Percentiles rank a stretch among this genome's conserved stretches.
Evolutionary conservation across 192 early-diverging fungal genomes (phyloP).

Genomic region (Diversispora epigaea): DNA sequence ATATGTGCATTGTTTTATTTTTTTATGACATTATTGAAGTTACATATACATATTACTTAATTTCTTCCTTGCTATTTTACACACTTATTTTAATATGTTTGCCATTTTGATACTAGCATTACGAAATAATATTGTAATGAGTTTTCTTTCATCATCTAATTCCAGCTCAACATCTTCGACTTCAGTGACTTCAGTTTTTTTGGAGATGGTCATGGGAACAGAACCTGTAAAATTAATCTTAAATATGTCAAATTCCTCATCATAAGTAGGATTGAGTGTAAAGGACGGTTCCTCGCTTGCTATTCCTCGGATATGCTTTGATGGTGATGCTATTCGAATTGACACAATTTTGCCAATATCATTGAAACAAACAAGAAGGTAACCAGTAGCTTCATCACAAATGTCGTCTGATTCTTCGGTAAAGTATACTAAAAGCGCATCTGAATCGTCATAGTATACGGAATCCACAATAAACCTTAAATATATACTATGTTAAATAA

Average conservation of each 20-base stretch:
- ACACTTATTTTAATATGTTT: background rate
- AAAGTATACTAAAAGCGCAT: background rate
- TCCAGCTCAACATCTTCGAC: background rate
- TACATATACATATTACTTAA: too few relatives aligned
- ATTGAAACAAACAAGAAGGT: background rate
- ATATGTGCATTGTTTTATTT: too few relatives aligned
- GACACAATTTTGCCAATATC: background rate
- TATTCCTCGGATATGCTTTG: background rate
- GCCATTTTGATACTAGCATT: background rate
- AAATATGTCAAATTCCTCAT: background rate
- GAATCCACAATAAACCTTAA: background rate
- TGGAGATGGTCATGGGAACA: background rate
- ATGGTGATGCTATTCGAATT: background rate
- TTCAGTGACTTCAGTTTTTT: slow-evolving; percentile 6
- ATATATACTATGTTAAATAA: background rate
- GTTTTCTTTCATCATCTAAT: background rate
- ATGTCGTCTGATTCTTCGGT: background rate
- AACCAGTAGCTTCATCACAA: background rate
- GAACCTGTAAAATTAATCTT: background rate
- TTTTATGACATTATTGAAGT: too few relatives aligned
- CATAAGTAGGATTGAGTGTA: background rate
- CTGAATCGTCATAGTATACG: background rate
- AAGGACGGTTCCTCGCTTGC: background rate
- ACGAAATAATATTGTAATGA: background rate
- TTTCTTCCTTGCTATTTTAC: too few relatives aligned